Evolutionary conservation across 208 protist species (phyloP), one percentile per base, ranked within the genome.

Genomic region (Endotrypanum monterogeii): DNA sequence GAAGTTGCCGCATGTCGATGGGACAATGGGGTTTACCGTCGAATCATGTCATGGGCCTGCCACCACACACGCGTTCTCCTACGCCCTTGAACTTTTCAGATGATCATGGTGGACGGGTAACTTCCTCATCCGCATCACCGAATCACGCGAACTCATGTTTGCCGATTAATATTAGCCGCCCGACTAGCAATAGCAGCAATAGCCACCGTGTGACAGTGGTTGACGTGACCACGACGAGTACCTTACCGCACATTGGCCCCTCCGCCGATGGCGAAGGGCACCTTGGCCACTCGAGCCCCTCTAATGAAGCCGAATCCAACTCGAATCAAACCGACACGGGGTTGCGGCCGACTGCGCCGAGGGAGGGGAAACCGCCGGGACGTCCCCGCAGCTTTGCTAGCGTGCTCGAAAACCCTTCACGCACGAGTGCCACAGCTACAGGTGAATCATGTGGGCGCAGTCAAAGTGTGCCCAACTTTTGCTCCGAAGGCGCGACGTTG

Each of bases 321-420:
- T 18, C 32, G 39, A 56, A 46, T 16, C 46, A 50, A 37, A 57
- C 35, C 3, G 61, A 63, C 12, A 41, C 48, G 18, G 55, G 75
- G 52, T 58, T 88, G 46, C 80, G 77, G 63, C 84, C 84, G 61
- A 85, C 84, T 11, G 84, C 78, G 16, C 84, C 84, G n/a, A 88
- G 83, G 73, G 76, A 80, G 32, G 84, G 85, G 60, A 88, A 83
- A 51, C 84, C 84, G 5, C 39, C 69, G 20, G 71, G 65, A 16
- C 84, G 84, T 14, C 79, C 83, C 12, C 79, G 83, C 63, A 87
- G 80, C 60, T 69, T 84, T n/a, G 62, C 76, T 32, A 87, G 76
- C 61, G 74, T 77, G 7, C 52, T 79, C 14, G 79, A 78, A 66
- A 78, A 48, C 28, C 25, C 68, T n/a, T 69, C 75, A n/a, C 20